Conservation (phyloP, 2,329 filamentous ascomycete species). For the Neoscytalidium dimidiatum region DNA sequence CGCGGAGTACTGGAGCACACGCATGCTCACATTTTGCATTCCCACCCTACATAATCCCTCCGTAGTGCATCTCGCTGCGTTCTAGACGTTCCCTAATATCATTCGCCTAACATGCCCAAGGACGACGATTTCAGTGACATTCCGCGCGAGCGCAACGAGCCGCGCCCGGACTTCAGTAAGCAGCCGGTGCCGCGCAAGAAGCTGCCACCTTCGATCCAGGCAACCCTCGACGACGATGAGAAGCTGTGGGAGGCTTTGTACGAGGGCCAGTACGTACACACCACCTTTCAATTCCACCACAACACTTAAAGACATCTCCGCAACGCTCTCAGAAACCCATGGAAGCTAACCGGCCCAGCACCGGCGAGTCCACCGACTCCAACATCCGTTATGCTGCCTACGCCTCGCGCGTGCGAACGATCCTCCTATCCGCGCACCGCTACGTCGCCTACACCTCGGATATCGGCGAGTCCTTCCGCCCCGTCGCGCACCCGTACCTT, state of each 20-base stretch:
- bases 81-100: not conserved
- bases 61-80: not conserved
- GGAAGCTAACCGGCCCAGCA: conserved; percentile 48
- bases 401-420: conserved; percentile 78
- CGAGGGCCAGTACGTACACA: conserved; percentile 69
- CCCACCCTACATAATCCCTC: not conserved
- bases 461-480: conserved; percentile 94
- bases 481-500: conserved; percentile 81
- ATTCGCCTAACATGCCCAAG: conserved; percentile 37
- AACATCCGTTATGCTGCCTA: conserved; percentile 92
- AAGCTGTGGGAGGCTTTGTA: conserved; percentile 76
- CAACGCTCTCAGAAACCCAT: too few relatives aligned
- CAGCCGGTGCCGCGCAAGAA: conserved; percentile 50
- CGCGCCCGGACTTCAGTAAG: conserved; percentile 50
- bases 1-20: not conserved
- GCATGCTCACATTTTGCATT: not conserved
- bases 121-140: conserved; percentile 40
- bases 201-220: conserved; percentile 58
- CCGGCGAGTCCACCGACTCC: conserved; percentile 78
- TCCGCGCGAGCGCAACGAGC: conserved; percentile 43
- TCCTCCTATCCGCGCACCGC: conserved; percentile 85
- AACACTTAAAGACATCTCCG: not conserved
- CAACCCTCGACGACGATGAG: conserved; percentile 63
- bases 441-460: conserved; percentile 98
- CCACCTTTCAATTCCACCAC: too few relatives aligned